These are phyloP conservation scores for Kwoniella europaea DNA, from an alignment of 768 basidiomycete genomes.

Conservation along the genomic window DNA sequence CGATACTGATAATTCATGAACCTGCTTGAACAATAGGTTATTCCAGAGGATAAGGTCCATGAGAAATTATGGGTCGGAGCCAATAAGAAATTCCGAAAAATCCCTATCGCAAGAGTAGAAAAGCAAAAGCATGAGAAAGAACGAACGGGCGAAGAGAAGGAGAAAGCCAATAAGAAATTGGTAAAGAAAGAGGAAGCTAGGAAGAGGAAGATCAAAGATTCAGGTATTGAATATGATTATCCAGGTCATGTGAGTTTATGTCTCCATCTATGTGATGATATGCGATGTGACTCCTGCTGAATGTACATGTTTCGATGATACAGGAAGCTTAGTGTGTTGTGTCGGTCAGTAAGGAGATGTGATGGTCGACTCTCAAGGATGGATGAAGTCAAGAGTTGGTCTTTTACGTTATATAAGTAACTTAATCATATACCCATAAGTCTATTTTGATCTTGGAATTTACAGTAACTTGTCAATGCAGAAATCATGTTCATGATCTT, in stretches of 20 bases:
- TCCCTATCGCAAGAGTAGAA: slow-evolving; percentile 75
- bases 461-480: too few relatives aligned
- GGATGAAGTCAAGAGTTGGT: too few relatives aligned
- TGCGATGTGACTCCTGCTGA: too few relatives aligned
- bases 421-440: too few relatives aligned
- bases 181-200: slow-evolving; percentile 76
- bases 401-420: too few relatives aligned
- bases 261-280: too few relatives aligned
- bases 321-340: background rate
- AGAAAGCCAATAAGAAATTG: slow-evolving; percentile 69
- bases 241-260: slow-evolving; percentile 82
- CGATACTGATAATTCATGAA: background rate
- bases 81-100: slow-evolving; percentile 82
- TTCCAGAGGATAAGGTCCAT: slow-evolving; percentile 88
- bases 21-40: slow-evolving; percentile 62
- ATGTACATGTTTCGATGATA: too few relatives aligned
- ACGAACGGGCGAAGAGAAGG: slow-evolving; percentile 74
- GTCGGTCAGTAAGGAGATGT: too few relatives aligned
- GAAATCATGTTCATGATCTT: too few relatives aligned
- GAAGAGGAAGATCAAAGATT: slow-evolving; percentile 75
- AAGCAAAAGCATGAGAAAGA: slow-evolving; percentile 79
- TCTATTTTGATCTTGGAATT: too few relatives aligned
- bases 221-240: slow-evolving; percentile 87
- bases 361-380: too few relatives aligned
- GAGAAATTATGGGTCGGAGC: slow-evolving; percentile 96